phyloP scores from a whole-genome alignment of 1,284 basidiomycete genomes.

The Neotropicomus parvogracilis region DNA sequence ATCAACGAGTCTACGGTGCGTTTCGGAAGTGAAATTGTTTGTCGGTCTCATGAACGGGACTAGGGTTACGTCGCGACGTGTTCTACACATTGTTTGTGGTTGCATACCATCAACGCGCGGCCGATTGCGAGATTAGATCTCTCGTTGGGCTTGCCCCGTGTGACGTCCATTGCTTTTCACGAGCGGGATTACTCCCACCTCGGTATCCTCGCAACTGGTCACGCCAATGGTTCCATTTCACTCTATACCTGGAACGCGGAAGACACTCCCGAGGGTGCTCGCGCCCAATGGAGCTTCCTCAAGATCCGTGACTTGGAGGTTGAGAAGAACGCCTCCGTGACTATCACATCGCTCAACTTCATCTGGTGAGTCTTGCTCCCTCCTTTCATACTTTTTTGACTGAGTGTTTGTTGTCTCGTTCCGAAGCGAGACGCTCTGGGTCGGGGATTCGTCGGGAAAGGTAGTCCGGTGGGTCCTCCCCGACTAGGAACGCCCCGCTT shows the following conservation, averaged over 20 bases:
- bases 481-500: slow-evolving; percentile 12
- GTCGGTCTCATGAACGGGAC: slow-evolving; percentile 5
- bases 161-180: slow-evolving; percentile 73
- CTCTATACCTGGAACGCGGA: slow-evolving; percentile 74
- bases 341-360: slow-evolving; percentile 66
- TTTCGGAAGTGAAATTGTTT: slow-evolving; percentile 5
- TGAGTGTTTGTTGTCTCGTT: not conserved
- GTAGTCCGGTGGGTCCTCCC: slow-evolving; percentile 24
- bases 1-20: slow-evolving; percentile 85
- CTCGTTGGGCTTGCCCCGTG: slow-evolving; percentile 40
- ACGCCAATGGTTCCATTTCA: slow-evolving; percentile 62
- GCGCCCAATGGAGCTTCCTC: slow-evolving; percentile 68
- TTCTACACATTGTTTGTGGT: slow-evolving; percentile 59
- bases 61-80: slow-evolving; percentile 84
- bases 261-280: slow-evolving; percentile 57
- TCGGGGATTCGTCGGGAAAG: slow-evolving; percentile 26
- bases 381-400: not conserved
- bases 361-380: slow-evolving; percentile 50
- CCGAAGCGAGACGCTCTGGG: slow-evolving; percentile 28
- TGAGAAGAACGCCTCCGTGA: slow-evolving; percentile 36
- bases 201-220: slow-evolving; percentile 67
- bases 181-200: slow-evolving; percentile 74
- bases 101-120: slow-evolving; percentile 82
- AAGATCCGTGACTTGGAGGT: slow-evolving; percentile 63
- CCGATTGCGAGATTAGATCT: slow-evolving; percentile 67